Evolutionary conservation across 352 stramenopile species (phyloP), one percentile per base, ranked within the genome.

Genomic region (Phytophthora tubulina): DNA sequence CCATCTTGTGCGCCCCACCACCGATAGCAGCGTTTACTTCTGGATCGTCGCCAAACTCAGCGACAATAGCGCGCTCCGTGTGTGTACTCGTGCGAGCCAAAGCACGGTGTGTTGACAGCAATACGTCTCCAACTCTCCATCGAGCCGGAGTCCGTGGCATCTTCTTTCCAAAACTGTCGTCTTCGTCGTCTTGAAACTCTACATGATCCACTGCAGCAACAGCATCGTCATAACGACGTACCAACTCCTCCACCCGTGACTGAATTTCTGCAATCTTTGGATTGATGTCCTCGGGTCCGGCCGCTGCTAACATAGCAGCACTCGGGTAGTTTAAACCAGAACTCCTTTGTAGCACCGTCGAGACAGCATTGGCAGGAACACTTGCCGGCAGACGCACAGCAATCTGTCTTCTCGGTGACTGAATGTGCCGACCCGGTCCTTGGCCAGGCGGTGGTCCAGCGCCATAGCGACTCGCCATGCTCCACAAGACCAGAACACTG

Each of bases 181-280:
- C 65, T 60, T 77, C 67, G 2, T 82, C 74, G 4, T 79, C 76
- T 49, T 74, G 48, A 1, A 71, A 41, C 14, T 81, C 66, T 5
- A 69, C 46, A n/a, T 63, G 38, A 6, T 65, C 63, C n/a, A 57
- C 46, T 42, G 41, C 55, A 51, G 61, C 66, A 21, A 78, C n/a
- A 1, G 54, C 77, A 50, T 90, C 86, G 50, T 94, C 81, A 56
- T 86, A 94, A 4, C 75, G 78, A 10, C 86, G 84, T 50, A 94
- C 77, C 17, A 94, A 72, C n/a, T 91, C 86, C 6, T 78, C 81
- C 35, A 94, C 86, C 31, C 86, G 79, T 13, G 78, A 85, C 70
- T 91, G 86, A 66, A 94, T 94, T 30, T 84, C 86, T 1, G 75
- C 79, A 31, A 92, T 80, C 56, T 92, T 76, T 0, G 84, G 77